phyloP scores from a whole-genome alignment of 2,329 filamentous ascomycete genomes.

The Alternaria sp. region DNA sequence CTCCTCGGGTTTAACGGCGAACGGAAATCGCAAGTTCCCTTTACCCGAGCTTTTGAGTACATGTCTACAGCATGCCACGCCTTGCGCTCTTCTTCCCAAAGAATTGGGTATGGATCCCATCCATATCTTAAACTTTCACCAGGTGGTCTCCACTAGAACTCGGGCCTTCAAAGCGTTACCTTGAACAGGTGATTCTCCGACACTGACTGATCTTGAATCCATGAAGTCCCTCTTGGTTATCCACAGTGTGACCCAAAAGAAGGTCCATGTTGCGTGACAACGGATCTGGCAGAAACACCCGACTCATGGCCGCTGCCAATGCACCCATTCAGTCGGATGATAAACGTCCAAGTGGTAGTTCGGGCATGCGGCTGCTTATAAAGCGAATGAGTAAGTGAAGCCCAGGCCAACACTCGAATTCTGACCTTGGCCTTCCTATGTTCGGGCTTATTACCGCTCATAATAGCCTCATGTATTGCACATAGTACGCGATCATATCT shows the following conservation, averaged over 20 bases:
- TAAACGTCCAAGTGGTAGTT: background rate
- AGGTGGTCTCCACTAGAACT: slow-evolving; percentile 5
- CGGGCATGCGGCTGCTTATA: background rate
- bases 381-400: background rate
- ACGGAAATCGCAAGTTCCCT: background rate
- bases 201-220: slow-evolving; percentile 1
- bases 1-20: slow-evolving; percentile 2
- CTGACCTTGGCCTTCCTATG: background rate
- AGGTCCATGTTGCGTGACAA: background rate
- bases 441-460: slow-evolving; percentile 2
- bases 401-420: background rate
- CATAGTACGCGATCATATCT: background rate
- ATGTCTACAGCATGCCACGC: background rate
- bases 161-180: slow-evolving; percentile 7
- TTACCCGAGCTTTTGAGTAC: background rate
- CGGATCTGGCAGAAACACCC: background rate
- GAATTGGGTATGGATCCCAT: background rate
- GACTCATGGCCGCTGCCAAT: background rate
- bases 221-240: slow-evolving; percentile 1
- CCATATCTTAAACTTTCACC: slow-evolving; percentile 2
- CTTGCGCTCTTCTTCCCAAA: background rate
- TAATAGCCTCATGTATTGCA: background rate
- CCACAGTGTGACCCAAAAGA: background rate
- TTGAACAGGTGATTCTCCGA: slow-evolving; percentile 11
- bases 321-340: background rate